Conservation (phyloP, 495 filamentous ascomycete genomes). For the Neurospora tetraspora region DNA sequence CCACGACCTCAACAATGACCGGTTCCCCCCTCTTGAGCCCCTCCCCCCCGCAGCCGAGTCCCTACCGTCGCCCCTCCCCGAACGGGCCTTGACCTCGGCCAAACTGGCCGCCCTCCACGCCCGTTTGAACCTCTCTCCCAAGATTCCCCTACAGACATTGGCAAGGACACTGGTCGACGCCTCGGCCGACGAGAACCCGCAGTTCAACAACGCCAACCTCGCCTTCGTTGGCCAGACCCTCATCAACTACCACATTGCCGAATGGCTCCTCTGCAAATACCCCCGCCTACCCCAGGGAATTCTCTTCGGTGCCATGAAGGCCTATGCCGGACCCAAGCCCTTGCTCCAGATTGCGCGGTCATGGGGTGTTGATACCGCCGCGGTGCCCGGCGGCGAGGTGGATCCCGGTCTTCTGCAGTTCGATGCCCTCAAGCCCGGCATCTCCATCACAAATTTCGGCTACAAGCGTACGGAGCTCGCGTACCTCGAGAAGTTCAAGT, state of each 20-base stretch:
- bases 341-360: constrained; percentile 60
- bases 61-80: constrained; percentile 56
- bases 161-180: constrained; percentile 76
- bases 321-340: constrained; percentile 64
- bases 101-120: constrained; percentile 92
- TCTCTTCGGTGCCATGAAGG: constrained; percentile 71
- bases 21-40: constrained; percentile 19
- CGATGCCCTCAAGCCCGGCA: constrained; percentile 48
- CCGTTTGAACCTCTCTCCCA: constrained; percentile 71
- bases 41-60: constrained; percentile 11
- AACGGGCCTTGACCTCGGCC: constrained; percentile 61
- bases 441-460: constrained; percentile 31
- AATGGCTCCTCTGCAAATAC: constrained; percentile 76
- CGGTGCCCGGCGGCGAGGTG: constrained; percentile 77
- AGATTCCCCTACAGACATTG: constrained; percentile 75
- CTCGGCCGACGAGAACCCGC: constrained; percentile 63
- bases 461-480: constrained; percentile 28
- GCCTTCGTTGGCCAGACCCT: constrained; percentile 72
- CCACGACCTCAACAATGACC: constrained; percentile 8
- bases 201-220: constrained; percentile 52
- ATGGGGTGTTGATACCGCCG: constrained; percentile 85
- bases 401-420: constrained; percentile 91
- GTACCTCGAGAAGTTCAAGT: constrained; percentile 38
- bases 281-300: constrained; percentile 81
- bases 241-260: constrained; percentile 74